phyloP scores from a whole-genome alignment of 441 rosid genomes.

The Gossypium aridum region DNA sequence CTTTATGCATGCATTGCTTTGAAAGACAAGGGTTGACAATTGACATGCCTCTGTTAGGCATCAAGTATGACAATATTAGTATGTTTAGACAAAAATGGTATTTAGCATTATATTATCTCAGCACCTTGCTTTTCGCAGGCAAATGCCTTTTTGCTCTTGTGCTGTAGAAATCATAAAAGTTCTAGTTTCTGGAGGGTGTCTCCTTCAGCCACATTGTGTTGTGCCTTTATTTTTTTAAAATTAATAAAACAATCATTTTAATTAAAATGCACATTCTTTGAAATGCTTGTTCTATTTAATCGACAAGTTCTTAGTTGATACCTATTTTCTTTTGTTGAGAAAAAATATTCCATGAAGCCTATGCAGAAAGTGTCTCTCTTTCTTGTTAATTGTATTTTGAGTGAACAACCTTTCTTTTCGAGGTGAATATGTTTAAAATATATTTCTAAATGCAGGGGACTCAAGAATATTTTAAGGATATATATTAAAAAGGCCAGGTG shows the following conservation, averaged over 20 bases:
- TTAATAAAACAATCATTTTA: neutral
- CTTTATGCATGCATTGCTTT: neutral
- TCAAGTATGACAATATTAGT: neutral
- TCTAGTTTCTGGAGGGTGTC: neutral
- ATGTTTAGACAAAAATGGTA: neutral
- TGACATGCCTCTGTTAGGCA: neutral
- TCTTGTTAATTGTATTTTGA: neutral
- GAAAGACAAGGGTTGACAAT: neutral
- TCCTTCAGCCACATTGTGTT: neutral
- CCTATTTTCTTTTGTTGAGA: neutral
- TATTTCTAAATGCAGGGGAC: conserved; percentile 50
- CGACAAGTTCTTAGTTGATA: too few species aligned
- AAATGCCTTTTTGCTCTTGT: neutral
- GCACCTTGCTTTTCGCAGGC: neutral
- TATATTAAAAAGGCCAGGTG: conserved; percentile 64
- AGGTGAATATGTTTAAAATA: neutral
- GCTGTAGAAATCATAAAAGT: neutral
- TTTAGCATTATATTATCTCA: neutral
- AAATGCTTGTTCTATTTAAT: too few species aligned
- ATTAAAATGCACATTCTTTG: too few species aligned
- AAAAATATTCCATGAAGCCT: neutral
- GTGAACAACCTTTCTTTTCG: neutral
- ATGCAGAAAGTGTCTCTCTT: neutral
- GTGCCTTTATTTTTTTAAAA: neutral
- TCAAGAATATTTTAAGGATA: conserved; percentile 74